Conservation (phyloP, 768 basidiomycete species). For the Boletus reticulatus region DNA sequence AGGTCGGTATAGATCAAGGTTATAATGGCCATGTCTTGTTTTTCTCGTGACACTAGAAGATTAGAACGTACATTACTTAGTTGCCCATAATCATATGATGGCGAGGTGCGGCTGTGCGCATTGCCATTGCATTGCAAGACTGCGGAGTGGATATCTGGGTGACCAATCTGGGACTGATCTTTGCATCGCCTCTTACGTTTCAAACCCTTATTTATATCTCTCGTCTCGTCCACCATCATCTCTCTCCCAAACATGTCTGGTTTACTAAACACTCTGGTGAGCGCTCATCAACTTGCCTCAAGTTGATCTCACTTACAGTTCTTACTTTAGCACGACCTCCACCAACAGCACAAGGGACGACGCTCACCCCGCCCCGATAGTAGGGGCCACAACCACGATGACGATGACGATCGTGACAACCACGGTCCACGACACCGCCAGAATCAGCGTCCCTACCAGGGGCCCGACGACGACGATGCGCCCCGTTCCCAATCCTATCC, state of each 20-base stretch:
- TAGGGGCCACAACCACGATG: background rate
- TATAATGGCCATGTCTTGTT: background rate
- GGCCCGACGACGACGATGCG: background rate
- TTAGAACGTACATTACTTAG: background rate
- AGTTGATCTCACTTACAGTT: background rate
- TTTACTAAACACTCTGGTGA: background rate
- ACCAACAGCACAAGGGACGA: slow-evolving; percentile 10
- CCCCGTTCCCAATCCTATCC: background rate
- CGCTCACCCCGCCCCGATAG: slow-evolving; percentile 6
- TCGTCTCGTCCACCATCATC: background rate
- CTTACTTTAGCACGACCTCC: background rate
- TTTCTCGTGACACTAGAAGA: background rate
- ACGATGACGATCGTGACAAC: background rate
- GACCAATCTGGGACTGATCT: background rate
- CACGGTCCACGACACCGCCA: background rate
- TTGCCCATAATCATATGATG: too few species aligned
- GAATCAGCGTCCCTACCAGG: background rate
- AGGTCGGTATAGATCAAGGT: background rate
- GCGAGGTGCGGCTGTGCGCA: too few species aligned
- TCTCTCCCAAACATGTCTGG: slow-evolving; percentile 12
- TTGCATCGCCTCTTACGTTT: slow-evolving; percentile 1
- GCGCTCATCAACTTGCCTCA: background rate
- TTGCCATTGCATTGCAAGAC: too few species aligned
- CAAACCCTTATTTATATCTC: slow-evolving; percentile 1
- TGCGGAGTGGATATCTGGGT: too few species aligned